Percentiles rank a stretch among this genome's conserved stretches.
Conservation (phyloP, 352 stramenopile genomes). For the Phytophthora quininea region DNA sequence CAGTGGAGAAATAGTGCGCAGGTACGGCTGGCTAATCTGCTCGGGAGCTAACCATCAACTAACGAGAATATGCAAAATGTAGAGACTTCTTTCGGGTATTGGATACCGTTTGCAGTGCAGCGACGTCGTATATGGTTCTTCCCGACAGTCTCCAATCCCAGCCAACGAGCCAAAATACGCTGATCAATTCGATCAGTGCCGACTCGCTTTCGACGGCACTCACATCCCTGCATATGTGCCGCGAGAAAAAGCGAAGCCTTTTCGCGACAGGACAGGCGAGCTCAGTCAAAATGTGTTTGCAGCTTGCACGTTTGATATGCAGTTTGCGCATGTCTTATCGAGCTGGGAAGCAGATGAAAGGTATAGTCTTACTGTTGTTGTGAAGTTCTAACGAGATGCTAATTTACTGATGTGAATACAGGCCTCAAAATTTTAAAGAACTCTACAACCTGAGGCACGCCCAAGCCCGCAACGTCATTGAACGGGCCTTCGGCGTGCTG, state of each 20-base stretch:
- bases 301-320: constrained; percentile 29
- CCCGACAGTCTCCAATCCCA: neutral
- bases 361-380: too few relatives aligned
- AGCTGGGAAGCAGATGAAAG: constrained; percentile 16
- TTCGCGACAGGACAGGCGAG: constrained; percentile 23
- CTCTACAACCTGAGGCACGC: constrained; percentile 28
- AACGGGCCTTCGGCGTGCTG: constrained; percentile 21
- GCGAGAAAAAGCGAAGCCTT: constrained; percentile 14
- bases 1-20: constrained; percentile 17
- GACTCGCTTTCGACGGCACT: constrained; percentile 19
- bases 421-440: constrained; percentile 26
- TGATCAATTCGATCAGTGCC: constrained; percentile 11
- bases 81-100: neutral
- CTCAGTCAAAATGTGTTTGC: constrained; percentile 32
- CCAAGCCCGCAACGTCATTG: constrained; percentile 24
- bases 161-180: constrained; percentile 12
- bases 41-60: neutral
- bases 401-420: neutral
- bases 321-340: constrained; percentile 23
- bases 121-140: neutral
- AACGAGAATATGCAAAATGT: neutral
- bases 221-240: constrained; percentile 17
- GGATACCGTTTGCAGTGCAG: neutral
- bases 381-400: neutral
- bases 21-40: constrained; percentile 1